These are phyloP conservation scores for Typha latifolia DNA, from an alignment of 176 grass and related monocot species.

Conservation along the genomic window DNA sequence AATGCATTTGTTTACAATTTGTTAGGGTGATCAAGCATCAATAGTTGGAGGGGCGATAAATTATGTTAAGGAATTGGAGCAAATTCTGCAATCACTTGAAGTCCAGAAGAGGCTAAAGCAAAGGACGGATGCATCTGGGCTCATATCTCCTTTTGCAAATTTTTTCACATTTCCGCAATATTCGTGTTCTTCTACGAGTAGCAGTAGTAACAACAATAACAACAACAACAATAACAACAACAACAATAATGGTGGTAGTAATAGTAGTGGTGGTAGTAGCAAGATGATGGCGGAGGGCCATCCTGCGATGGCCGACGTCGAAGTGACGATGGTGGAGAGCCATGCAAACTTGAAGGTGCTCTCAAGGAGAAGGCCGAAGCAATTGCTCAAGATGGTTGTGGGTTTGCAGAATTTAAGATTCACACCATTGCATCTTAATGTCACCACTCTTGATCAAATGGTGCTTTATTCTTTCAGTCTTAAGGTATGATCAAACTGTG, in stretches of 20 bases:
- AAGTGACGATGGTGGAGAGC: conserved; percentile 97
- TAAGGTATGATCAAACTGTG: conserved; percentile 36
- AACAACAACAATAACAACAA: neutral
- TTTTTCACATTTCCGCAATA: conserved; percentile 89
- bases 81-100: conserved; percentile 66
- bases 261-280: neutral
- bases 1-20: neutral
- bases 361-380: conserved; percentile 42
- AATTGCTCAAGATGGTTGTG: conserved; percentile 49
- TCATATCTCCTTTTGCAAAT: conserved; percentile 44
- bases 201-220: neutral
- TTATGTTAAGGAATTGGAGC: conserved; percentile 90
- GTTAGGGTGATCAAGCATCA: conserved; percentile 84
- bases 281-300: conserved; percentile 2
- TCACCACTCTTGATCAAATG: conserved; percentile 54
- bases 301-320: conserved; percentile 55
- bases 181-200: conserved; percentile 13
- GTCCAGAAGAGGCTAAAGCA: conserved; percentile 41
- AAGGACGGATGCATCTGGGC: conserved; percentile 8
- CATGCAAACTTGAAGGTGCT: conserved; percentile 88
- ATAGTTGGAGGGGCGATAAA: conserved; percentile 92
- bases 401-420: conserved; percentile 60
- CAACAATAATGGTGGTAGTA: conserved; percentile 5
- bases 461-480: conserved; percentile 87
- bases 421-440: conserved; percentile 76